A percentile compares a stretch with the other conserved stretches of the same genome.
These are phyloP conservation scores for Xylaria palmicola DNA, from an alignment of 495 filamentous ascomycete species.

Conservation along the genomic window DNA sequence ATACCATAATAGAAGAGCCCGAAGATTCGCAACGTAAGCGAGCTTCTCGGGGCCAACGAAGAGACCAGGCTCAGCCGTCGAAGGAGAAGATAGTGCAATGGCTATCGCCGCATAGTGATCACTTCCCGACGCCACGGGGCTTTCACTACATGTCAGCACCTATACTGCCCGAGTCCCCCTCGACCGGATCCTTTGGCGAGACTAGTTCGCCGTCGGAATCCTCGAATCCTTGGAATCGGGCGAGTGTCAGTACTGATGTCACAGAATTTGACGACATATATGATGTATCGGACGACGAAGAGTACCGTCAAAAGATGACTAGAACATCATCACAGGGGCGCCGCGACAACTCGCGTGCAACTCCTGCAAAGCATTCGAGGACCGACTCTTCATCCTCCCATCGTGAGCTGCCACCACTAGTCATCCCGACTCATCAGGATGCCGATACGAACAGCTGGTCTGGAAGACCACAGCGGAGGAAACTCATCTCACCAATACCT, in stretches of 20 bases:
- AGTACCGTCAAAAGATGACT: conserved; percentile 26
- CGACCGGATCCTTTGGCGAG: conserved; percentile 44
- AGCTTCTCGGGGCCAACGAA: conserved; percentile 26
- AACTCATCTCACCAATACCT: conserved; percentile 68
- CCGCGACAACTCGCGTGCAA: conserved; percentile 32
- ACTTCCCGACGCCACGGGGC: conserved; percentile 61
- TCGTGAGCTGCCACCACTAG: conserved; percentile 62
- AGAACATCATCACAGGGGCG: conserved; percentile 34
- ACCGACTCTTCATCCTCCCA: conserved; percentile 29
- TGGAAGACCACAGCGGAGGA: conserved; percentile 45
- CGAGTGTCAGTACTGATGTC: conserved; percentile 53
- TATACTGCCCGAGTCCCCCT: conserved; percentile 47
- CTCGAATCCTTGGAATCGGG: conserved; percentile 52
- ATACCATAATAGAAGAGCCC: conserved; percentile 76
- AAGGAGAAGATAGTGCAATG: conserved; percentile 52
- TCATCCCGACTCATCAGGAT: conserved; percentile 58
- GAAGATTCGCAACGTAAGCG: conserved; percentile 30
- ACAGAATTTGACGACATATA: conserved; percentile 84
- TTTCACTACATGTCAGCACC: conserved; percentile 58
- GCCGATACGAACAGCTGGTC: conserved; percentile 35
- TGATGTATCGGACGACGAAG: conserved; percentile 71
- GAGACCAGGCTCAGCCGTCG: conserved; percentile 41
- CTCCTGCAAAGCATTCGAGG: conserved; percentile 28
- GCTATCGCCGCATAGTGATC: conserved; percentile 58
- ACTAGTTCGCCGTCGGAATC: conserved; percentile 52